phyloP scores from a whole-genome alignment of 1,139 yeast genomes.

The Suhomyces chickasaworum region DNA sequence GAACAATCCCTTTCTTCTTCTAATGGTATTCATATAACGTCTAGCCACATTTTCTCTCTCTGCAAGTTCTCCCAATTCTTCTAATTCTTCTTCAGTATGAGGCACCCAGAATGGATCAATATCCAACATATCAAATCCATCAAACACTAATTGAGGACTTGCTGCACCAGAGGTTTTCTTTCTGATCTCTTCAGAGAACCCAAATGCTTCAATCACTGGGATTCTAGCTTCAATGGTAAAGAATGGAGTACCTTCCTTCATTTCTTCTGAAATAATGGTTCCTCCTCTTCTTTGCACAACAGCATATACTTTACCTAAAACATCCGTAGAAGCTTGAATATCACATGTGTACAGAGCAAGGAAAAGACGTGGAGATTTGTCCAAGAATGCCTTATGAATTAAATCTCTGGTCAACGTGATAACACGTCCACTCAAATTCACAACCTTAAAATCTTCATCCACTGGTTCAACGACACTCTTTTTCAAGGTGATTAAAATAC shows the following conservation, averaged over 20 bases:
- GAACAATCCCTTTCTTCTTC: conserved; percentile 86
- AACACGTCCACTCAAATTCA: conserved; percentile 64
- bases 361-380: conserved; percentile 85
- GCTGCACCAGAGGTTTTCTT: conserved; percentile 97
- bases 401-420: conserved; percentile 74
- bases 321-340: conserved; percentile 93
- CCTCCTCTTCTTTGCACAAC: conserved; percentile 92
- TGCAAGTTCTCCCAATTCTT: conserved; percentile 88
- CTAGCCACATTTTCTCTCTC: conserved; percentile 91
- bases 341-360: conserved; percentile 94
- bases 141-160: conserved; percentile 88
- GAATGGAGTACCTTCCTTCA: conserved; percentile 98
- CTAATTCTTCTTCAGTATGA: conserved; percentile 95
- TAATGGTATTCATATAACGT: conserved; percentile 75
- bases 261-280: conserved; percentile 80
- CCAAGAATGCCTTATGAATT: conserved; percentile 67
- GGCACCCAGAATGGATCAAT: conserved; percentile 99
- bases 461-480: conserved; percentile 29
- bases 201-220: conserved; percentile 96
- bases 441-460: conserved; percentile 31
- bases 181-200: conserved; percentile 92
- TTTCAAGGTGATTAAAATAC: conserved; percentile 59
- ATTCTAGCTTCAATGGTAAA: conserved; percentile 82
- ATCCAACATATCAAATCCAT: conserved; percentile 84
- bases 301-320: conserved; percentile 91